Conservation (phyloP, 345 rosid species). For the Noccaea caerulescens region DNA sequence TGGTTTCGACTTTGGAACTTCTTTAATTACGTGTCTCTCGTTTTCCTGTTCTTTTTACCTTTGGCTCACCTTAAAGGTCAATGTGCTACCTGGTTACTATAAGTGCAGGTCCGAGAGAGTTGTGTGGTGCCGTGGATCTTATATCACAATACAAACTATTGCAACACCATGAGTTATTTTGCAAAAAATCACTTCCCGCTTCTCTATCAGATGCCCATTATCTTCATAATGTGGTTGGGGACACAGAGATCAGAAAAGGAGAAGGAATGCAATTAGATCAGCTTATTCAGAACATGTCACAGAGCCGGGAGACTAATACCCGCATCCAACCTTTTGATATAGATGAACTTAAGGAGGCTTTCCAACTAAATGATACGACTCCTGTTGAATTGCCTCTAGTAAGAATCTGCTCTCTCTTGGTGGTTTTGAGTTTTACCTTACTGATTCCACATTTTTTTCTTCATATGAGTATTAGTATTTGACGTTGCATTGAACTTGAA, state of each 20-base stretch:
- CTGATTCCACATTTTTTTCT: background rate
- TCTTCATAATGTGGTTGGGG: slow-evolving; percentile 82
- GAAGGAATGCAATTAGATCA: slow-evolving; percentile 91
- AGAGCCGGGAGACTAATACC: slow-evolving; percentile 51
- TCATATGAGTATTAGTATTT: background rate
- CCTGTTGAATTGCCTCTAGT: slow-evolving; percentile 72
- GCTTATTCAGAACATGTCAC: slow-evolving; percentile 56
- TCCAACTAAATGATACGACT: slow-evolving; percentile 66
- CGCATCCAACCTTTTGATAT: slow-evolving; percentile 75
- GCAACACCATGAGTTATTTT: slow-evolving; percentile 77
- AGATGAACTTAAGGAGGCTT: slow-evolving; percentile 72
- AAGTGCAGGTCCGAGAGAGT: slow-evolving; percentile 72
- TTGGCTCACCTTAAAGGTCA: background rate
- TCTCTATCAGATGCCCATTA: slow-evolving; percentile 79
- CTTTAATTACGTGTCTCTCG: background rate
- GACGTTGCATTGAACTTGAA: slow-evolving; percentile 13
- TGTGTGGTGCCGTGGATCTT: slow-evolving; percentile 85
- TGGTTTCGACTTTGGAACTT: slow-evolving; percentile 8
- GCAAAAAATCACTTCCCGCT: slow-evolving; percentile 79
- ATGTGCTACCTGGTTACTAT: slow-evolving; percentile 15
- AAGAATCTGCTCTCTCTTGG: slow-evolving; percentile 40
- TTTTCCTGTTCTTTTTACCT: background rate
- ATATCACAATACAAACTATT: slow-evolving; percentile 72
- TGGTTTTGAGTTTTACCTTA: slow-evolving; percentile 1
- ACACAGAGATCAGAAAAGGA: slow-evolving; percentile 82